phyloP scores from a whole-genome alignment of 179 eudicot genomes.

The Carnegiea gigantea region DNA sequence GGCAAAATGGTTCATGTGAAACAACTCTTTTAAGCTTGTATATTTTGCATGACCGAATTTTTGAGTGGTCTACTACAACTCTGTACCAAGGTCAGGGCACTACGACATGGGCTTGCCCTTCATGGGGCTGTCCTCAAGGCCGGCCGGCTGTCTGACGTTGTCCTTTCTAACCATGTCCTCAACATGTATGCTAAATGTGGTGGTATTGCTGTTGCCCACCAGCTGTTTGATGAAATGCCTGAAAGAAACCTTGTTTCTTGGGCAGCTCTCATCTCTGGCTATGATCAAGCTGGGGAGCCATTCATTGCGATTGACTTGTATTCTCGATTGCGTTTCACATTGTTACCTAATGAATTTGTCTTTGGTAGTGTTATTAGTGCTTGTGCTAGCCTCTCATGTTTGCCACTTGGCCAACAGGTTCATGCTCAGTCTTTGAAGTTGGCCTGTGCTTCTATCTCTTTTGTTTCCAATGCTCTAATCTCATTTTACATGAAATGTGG shows the following conservation, averaged over 20 bases:
- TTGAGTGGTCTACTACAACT: constrained; percentile 27
- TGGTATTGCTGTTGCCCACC: constrained; percentile 29
- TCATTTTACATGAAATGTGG: constrained; percentile 59
- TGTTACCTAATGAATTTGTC: constrained; percentile 47
- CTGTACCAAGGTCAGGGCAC: constrained; percentile 39
- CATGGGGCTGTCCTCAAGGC: constrained; percentile 48
- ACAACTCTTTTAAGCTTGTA: not conserved
- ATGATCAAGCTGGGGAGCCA: constrained; percentile 42
- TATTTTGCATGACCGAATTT: constrained; percentile 3
- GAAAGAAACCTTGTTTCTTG: constrained; percentile 56
- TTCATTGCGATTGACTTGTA: constrained; percentile 34
- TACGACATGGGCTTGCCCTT: constrained; percentile 35
- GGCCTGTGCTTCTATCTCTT: constrained; percentile 36
- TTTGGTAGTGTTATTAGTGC: constrained; percentile 56
- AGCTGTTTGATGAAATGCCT: constrained; percentile 55
- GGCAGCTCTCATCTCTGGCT: constrained; percentile 61
- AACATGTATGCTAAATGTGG: constrained; percentile 61
- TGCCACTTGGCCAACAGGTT: constrained; percentile 40
- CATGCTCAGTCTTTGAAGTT: constrained; percentile 42
- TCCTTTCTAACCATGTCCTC: constrained; percentile 44
- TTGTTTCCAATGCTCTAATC: constrained; percentile 51
- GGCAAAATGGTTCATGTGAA: too few species aligned
- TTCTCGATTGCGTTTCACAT: constrained; percentile 28
- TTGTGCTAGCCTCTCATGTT: constrained; percentile 41
- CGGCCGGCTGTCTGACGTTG: constrained; percentile 29